These are phyloP conservation scores for Phalaenopsis hybrid DNA, from an alignment of 116 monocot species.

Conservation along the genomic window DNA sequence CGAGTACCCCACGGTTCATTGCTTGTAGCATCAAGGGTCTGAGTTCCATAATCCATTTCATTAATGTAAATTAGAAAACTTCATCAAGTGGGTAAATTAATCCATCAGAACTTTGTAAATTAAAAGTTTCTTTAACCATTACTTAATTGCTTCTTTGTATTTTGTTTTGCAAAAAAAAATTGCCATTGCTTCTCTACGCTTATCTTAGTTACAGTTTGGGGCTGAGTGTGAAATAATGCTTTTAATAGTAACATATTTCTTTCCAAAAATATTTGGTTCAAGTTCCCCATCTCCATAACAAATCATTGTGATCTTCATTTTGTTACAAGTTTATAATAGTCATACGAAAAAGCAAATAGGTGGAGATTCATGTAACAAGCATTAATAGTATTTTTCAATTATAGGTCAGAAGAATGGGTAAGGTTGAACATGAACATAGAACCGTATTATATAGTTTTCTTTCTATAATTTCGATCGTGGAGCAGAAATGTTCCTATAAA, in stretches of 20 bases:
- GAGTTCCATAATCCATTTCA: background rate
- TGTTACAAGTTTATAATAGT: background rate
- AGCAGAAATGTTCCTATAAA: too few species aligned
- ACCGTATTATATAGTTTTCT: too few species aligned
- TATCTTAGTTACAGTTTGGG: background rate
- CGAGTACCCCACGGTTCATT: constrained; percentile 49
- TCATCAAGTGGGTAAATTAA: background rate
- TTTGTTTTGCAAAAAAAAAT: too few species aligned
- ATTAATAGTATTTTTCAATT: too few species aligned
- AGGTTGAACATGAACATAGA: too few species aligned
- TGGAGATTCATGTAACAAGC: background rate
- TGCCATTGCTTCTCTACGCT: background rate
- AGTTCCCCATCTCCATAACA: background rate
- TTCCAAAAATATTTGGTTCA: background rate
- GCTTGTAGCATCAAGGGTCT: constrained; percentile 30
- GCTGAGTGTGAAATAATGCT: background rate
- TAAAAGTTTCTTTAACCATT: background rate
- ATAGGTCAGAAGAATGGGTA: too few species aligned
- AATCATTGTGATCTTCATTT: too few species aligned
- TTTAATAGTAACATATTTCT: background rate
- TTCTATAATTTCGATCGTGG: too few species aligned
- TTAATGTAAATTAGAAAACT: background rate
- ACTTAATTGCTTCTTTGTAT: background rate
- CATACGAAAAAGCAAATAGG: background rate
- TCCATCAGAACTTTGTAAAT: background rate